A percentile compares a stretch with the other conserved stretches of the same genome.
These are phyloP conservation scores for Zelonia costaricensis DNA, from an alignment of 208 protist genomes.

Conservation along the genomic window DNA sequence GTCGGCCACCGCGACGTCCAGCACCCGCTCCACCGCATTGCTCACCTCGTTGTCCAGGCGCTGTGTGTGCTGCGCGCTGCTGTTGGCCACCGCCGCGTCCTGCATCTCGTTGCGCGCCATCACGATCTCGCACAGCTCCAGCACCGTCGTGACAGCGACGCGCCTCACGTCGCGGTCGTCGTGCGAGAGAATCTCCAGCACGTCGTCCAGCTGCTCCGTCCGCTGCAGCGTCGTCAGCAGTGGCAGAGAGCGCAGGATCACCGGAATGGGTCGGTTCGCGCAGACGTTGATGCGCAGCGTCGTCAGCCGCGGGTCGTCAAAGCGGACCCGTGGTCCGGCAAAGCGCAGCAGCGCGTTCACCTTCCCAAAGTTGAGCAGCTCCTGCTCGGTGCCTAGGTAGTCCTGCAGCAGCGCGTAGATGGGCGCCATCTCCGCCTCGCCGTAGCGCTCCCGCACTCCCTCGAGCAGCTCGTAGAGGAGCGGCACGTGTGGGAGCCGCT, in stretches of 20 bases:
- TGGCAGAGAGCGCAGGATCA: constrained; percentile 69
- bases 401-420: constrained; percentile 67
- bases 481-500: constrained; percentile 48
- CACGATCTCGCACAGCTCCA: constrained; percentile 71
- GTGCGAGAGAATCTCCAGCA: constrained; percentile 79
- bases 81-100: constrained; percentile 2
- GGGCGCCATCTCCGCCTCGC: constrained; percentile 36
- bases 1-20: constrained; percentile 86
- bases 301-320: constrained; percentile 38
- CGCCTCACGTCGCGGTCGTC: constrained; percentile 61
- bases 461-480: constrained; percentile 63
- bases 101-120: constrained; percentile 27
- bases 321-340: constrained; percentile 35
- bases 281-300: constrained; percentile 54
- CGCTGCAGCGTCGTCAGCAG: constrained; percentile 67
- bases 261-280: constrained; percentile 26
- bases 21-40: constrained; percentile 69
- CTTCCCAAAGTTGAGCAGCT: constrained; percentile 68
- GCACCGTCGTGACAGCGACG: constrained; percentile 56
- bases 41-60: constrained; percentile 57
- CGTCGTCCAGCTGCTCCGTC: constrained; percentile 72
- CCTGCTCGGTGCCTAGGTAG: constrained; percentile 53
- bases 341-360: constrained; percentile 76
- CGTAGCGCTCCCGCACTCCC: constrained; percentile 51
- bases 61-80: constrained; percentile 18